Conservation (phyloP, 2,329 filamentous ascomycete genomes). For the Dothidotthia symphoricarpi region DNA sequence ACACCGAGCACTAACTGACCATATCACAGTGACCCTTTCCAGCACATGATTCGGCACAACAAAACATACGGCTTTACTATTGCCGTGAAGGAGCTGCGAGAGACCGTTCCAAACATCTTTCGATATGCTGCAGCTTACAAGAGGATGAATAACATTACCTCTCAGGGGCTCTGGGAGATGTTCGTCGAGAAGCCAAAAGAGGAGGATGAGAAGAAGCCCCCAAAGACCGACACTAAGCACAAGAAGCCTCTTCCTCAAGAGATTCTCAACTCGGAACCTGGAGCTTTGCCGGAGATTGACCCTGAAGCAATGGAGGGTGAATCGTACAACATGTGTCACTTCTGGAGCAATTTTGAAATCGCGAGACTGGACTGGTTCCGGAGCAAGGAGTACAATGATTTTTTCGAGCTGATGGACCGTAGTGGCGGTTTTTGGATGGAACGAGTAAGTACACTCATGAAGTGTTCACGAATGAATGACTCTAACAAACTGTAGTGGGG, state of each 20-base stretch:
- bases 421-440: constrained; percentile 99
- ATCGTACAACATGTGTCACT: constrained; percentile 99
- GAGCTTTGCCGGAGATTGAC: constrained; percentile 76
- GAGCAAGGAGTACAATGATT: constrained; percentile 95
- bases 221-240: constrained; percentile 63
- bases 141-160: constrained; percentile 83
- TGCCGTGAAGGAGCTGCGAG: constrained; percentile 94
- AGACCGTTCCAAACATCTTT: constrained; percentile 98
- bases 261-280: constrained; percentile 72
- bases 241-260: constrained; percentile 75
- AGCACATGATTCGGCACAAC: constrained; percentile 89
- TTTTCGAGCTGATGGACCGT: constrained; percentile 98
- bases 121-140: constrained; percentile 98
- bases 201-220: constrained; percentile 52
- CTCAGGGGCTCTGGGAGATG: constrained; percentile 97
- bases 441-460: constrained; percentile 61
- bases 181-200: constrained; percentile 77
- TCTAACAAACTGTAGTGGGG: constrained; percentile 71
- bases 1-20: constrained; percentile 30
- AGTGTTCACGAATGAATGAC: constrained; percentile 5
- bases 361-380: constrained; percentile 92
- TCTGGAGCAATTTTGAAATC: constrained; percentile 99
- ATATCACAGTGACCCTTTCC: constrained; percentile 75
- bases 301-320: constrained; percentile 95
- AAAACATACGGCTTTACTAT: constrained; percentile 99